phyloP scores from a whole-genome alignment of 768 basidiomycete genomes.

The Roridomyces roridus region DNA sequence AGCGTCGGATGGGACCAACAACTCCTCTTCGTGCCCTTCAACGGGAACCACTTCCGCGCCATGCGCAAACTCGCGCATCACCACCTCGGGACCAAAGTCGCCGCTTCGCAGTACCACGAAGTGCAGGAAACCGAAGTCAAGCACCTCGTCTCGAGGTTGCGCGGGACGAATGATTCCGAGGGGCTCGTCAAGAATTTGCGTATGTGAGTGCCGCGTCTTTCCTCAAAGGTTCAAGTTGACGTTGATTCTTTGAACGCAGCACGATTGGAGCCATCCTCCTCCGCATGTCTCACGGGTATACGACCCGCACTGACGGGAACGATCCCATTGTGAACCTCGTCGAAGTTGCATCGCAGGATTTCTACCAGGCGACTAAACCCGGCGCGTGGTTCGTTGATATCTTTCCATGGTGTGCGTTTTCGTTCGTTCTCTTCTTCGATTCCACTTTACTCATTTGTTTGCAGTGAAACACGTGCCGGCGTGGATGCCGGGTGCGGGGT shows the following conservation, averaged over 20 bases:
- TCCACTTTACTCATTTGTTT: not conserved
- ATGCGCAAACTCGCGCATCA: not conserved
- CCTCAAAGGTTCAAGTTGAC: not conserved
- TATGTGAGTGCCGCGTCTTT: not conserved
- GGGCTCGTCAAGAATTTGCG: not conserved
- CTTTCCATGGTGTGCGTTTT: not conserved
- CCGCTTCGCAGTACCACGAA: not conserved
- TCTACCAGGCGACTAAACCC: not conserved
- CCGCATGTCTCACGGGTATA: not conserved
- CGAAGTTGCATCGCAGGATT: not conserved
- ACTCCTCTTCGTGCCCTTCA: not conserved
- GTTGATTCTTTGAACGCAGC: not conserved
- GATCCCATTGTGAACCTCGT: not conserved
- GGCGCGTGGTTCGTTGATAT: not conserved
- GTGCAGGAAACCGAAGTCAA: slow-evolving; percentile 1
- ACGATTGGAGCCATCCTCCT: not conserved
- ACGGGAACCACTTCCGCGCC: slow-evolving; percentile 1
- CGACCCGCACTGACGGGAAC: not conserved
- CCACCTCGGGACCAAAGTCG: not conserved
- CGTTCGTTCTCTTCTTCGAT: not conserved
- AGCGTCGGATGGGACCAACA: slow-evolving; percentile 5
- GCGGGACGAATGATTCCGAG: not conserved
- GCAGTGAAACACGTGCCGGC: not conserved
- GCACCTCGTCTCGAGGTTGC: not conserved
- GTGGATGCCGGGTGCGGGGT: slow-evolving; percentile 1